These are phyloP conservation scores for Sporothrix brasiliensis DNA, from an alignment of 2,329 filamentous ascomycete species.

Conservation along the genomic window DNA sequence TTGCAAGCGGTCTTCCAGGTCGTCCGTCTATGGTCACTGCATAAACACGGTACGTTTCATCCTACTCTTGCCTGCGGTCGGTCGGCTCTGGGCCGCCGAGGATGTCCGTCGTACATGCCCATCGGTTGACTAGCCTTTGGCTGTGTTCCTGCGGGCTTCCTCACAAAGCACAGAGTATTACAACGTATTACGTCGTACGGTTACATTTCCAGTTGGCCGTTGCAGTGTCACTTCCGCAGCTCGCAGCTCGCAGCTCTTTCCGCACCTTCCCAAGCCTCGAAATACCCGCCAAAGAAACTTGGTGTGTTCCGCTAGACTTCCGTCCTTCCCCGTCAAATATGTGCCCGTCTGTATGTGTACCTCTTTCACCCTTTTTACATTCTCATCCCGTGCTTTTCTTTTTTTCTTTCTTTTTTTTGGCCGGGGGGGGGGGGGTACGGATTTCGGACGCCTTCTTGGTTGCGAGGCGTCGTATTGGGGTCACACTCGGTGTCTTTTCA, in stretches of 20 bases:
- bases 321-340: neutral
- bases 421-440: no score
- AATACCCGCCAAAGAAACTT: no score
- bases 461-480: no score
- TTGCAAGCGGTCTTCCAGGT: neutral
- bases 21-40: no score
- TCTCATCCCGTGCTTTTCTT: neutral
- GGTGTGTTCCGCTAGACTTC: neutral
- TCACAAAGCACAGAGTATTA: no score
- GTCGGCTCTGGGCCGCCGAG: constrained; percentile 6
- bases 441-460: no score
- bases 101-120: neutral
- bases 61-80: neutral
- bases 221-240: constrained; percentile 8
- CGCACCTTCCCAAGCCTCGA: neutral
- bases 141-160: constrained; percentile 10
- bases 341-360: neutral
- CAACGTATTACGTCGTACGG: no score
- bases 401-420: no score
- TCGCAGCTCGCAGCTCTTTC: neutral
- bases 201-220: no score
- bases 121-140: neutral
- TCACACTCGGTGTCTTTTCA: neutral
- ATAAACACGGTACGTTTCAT: neutral
- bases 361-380: neutral